Base-by-base conservation (phyloP, 257 asterid species). In the Penstemon barbatus region DNA sequence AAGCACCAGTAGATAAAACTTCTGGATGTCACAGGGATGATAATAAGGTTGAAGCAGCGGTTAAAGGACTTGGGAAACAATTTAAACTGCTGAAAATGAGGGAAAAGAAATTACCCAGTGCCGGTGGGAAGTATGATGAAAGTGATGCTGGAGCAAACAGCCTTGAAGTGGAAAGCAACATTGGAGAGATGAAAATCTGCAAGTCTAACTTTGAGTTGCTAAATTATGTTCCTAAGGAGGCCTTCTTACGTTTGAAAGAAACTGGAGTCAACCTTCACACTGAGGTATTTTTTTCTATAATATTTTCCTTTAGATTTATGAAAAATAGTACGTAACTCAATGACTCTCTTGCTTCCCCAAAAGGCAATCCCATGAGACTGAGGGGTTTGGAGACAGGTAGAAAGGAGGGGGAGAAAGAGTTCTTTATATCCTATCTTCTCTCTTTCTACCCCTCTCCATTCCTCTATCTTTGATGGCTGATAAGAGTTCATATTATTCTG, bases 21-120 rank as follows among this genome's bases (percentile, higher is more conserved):
- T 68, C 95, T 72, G 81, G 75, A 74, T 72, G 80, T 68, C 69
- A 65, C 7, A 82, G 82, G 67, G 89, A 78, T 71, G 86, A 73
- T 65, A 78, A 73, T 18, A 86, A 87, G 80, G 85, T 71, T 72
- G 96, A 90, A 61, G 84, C 90, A 37, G 84, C 72, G 66, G 95
- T 94, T 69, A 91, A 85, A 86, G 99, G 99, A 64, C 94, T 94
- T 18, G 99, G 99, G 48, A 91, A 89, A 81, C 97, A 87, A 75
- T 91, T 94, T 82, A 89, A 91, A 80, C 68, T 89, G 96, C 84
- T 94, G 66, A 89, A 89, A 86, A 92, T 84, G 70, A 83, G 87
- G 84, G 96, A 86, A 72, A 85, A 82, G 76, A 80, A 78, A 77
- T 37, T 46, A 19, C 39, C 75, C n/a, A 48, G 44, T 75, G 75